Conservation (phyloP, 441 rosid species). For the Populus trichocarpa region DNA sequence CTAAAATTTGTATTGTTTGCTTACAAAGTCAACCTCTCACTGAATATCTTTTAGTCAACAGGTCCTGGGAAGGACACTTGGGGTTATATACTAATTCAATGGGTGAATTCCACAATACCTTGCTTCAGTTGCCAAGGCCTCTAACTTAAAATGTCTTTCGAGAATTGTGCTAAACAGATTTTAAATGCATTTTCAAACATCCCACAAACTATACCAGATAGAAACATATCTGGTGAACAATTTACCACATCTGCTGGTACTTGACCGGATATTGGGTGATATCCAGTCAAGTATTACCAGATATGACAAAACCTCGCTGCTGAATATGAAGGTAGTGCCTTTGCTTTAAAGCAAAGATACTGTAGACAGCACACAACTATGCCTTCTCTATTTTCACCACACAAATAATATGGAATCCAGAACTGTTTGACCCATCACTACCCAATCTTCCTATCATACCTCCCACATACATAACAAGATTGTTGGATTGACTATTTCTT, state of each 20-base stretch:
- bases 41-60: background rate
- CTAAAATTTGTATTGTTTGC: background rate
- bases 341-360: background rate
- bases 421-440: slow-evolving; percentile 3
- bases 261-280: background rate
- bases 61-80: background rate
- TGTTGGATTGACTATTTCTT: background rate
- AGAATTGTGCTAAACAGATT: background rate
- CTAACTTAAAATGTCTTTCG: background rate
- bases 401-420: background rate
- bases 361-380: background rate
- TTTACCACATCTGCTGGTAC: background rate
- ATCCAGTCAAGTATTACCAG: background rate
- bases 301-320: background rate
- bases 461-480: slow-evolving; percentile 5
- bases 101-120: too few relatives aligned
- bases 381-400: background rate
- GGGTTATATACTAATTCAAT: background rate
- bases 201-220: background rate
- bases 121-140: background rate
- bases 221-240: background rate
- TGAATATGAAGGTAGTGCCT: background rate
- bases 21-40: background rate
- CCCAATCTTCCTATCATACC: slow-evolving; percentile 3
- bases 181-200: background rate